Base-by-base conservation (phyloP, 257 asterid genomes). In the Thymus mandschuricus region DNA sequence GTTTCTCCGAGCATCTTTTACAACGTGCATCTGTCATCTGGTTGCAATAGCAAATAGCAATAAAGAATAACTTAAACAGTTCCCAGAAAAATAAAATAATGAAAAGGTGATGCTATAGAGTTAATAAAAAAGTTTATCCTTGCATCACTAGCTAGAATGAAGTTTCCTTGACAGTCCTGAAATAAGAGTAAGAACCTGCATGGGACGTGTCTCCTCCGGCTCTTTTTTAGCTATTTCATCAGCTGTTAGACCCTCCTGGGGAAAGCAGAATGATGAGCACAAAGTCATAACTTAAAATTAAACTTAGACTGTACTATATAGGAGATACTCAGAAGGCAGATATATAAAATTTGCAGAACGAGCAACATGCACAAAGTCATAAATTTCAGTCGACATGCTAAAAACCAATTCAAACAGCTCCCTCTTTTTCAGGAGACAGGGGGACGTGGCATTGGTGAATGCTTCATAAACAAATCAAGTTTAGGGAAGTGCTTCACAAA, bases 1-100 rank as follows among this genome's bases (percentile, higher is more conserved):
- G 78, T 73, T 84, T 91, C 85, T 82, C 88, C 8, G 48, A 60
- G 82, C 98, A 93, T 79, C 86, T 85, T 64, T 69, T 78, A 84
- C 98, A 93, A 40, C 87, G 92, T 75, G 96, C 97, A 85, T 87
- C 89, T 8, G 92, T 89, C 98, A 91, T 93, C 98, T 86, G 89
- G 31, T 11, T 46, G 70, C 38, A 64, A 75, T 21, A 69, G 68
- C 10, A 65, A 33, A 48, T 55, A 70, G n/a, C 41, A 57, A 48
- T 29, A n/a, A 61, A 27, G 46, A 40, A 61, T 33, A 31, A 28
- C 9, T 33, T 7, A 67, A 15, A 35, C 21, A 10, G 34, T 38
- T 29, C 11, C 50, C 11, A 43, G 12, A 34, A 29, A 35, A 64
- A 21, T 21, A 21, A 21, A 28, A 64, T 27, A 33, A 58, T 44